phyloP scores from a whole-genome alignment of 805 yeast genomes.

The Cyberlindnera amylophila region DNA sequence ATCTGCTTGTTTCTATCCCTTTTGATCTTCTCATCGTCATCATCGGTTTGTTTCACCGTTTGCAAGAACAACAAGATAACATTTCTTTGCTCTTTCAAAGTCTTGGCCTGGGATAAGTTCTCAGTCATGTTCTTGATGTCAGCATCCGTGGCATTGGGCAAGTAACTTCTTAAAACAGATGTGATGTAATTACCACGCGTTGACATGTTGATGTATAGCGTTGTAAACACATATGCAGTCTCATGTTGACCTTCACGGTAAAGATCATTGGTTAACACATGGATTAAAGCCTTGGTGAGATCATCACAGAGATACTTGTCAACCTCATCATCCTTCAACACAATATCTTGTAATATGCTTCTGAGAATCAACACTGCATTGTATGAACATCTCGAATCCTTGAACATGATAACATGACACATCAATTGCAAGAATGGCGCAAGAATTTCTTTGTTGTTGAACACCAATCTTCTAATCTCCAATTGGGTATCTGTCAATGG shows the following conservation, averaged over 20 bases:
- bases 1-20: slow-evolving; percentile 50
- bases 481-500: slow-evolving; percentile 54
- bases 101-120: slow-evolving; percentile 58
- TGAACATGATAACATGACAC: slow-evolving; percentile 72
- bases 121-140: slow-evolving; percentile 62
- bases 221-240: slow-evolving; percentile 84
- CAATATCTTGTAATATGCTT: slow-evolving; percentile 63
- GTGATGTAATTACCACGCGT: slow-evolving; percentile 68
- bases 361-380: slow-evolving; percentile 81
- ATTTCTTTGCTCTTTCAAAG: slow-evolving; percentile 74
- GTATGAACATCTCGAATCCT: slow-evolving; percentile 89
- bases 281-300: slow-evolving; percentile 65
- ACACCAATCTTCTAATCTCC: slow-evolving; percentile 62
- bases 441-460: slow-evolving; percentile 59
- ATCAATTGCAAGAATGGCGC: slow-evolving; percentile 76
- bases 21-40: slow-evolving; percentile 40
- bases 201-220: slow-evolving; percentile 70
- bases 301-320: slow-evolving; percentile 57
- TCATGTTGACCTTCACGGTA: slow-evolving; percentile 87
- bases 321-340: slow-evolving; percentile 68
- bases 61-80: slow-evolving; percentile 75
- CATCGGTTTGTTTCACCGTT: slow-evolving; percentile 49
- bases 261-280: slow-evolving; percentile 66
- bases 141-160: slow-evolving; percentile 53
- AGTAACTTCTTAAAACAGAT: slow-evolving; percentile 46